Evolutionary conservation across 257 asterid genomes (phyloP), one percentile per base, ranked within the genome.

Genomic region (Jasminum sambac): DNA sequence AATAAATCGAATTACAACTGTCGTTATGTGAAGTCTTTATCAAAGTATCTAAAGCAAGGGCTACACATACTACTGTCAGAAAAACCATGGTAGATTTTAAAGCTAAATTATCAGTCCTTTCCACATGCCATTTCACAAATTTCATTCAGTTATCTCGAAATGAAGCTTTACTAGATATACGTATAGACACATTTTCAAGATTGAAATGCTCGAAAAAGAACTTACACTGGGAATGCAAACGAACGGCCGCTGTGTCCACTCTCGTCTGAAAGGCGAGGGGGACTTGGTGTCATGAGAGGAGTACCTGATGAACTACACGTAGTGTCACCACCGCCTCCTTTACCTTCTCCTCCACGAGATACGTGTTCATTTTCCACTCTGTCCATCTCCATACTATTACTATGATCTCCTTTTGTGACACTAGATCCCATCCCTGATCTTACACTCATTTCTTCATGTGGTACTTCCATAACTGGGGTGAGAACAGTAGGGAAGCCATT

Each of bases 141-240:
- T 17, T n/a, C 25, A 50, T 7, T n/a, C 24, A 48, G 19, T 50
- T 7, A 16, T 16, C 14, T 46, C 16, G 19, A 50, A 7, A 11
- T 17, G 12, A 17, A 50, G 59, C 19, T 48, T 48, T 16, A 50
- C 11, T n/a, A 50, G 25, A 50, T 50, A 50, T 50, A 17, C 1
- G 12, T 46, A 50, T 17, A 50, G 59, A 16, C 59, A 50, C 19
- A 25, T 50, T 50, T 50, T 24, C 19, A 50, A 50, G 59, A 50
- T 17, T 19, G 10, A 6, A 46, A 67, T 6, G 25, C 34, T 46
- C 16, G 44, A 24, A 30, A 11, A 42, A 43, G 69, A 66, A 67
- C 97, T 84, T 76, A 91, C 97, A 72, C 70, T 41, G 95, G 94
- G 84, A 84, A 84, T 55, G 85, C 83, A 39, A 82, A 86, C 34